Percentiles rank a stretch among this genome's conserved stretches.
phyloP scores from a whole-genome alignment of 345 rosid species.

The Gossypioides kirkii region DNA sequence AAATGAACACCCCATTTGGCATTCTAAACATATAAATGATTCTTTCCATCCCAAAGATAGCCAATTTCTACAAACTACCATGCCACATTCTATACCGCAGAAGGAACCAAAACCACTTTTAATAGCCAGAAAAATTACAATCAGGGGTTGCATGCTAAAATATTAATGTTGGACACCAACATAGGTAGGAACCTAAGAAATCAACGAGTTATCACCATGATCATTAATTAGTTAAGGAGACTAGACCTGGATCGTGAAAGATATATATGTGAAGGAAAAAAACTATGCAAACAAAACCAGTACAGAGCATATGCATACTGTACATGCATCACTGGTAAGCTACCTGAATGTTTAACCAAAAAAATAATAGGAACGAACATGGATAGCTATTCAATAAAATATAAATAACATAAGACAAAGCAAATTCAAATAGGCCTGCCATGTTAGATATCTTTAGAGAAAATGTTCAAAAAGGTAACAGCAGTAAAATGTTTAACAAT shows the following conservation, averaged over 20 bases:
- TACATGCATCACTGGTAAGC: not conserved
- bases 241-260: no score
- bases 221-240: no score
- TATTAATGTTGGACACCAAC: not conserved
- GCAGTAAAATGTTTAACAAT: no score
- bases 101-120: not conserved
- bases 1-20: not conserved
- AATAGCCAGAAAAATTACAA: not conserved
- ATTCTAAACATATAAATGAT: not conserved
- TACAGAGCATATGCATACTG: not conserved
- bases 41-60: not conserved
- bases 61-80: not conserved
- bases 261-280: not conserved
- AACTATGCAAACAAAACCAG: not conserved
- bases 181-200: not conserved
- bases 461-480: no score
- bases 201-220: no score
- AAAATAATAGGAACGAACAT: not conserved
- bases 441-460: no score
- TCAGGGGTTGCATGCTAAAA: not conserved
- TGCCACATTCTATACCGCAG: not conserved
- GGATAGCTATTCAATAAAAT: not conserved
- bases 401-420: no score
- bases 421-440: no score
- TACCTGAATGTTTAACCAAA: not conserved